Conservation (phyloP, 2,329 filamentous ascomycete species). For the Diaporthe aspalathi region DNA sequence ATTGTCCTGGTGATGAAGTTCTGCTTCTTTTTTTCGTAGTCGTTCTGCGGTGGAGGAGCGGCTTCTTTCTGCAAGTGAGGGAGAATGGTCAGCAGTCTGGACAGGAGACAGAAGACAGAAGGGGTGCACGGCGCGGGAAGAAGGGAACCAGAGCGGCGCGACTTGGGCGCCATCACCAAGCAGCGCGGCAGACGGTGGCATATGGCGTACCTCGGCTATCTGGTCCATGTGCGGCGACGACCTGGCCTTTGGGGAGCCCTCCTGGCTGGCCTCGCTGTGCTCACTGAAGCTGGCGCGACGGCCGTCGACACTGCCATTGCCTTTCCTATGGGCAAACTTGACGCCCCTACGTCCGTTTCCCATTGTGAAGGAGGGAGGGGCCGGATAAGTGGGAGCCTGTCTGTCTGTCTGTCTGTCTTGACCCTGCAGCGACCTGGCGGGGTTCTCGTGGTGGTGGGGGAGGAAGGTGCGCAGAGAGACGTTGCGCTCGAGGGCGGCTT, state of each 20-base stretch:
- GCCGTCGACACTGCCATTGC: slow-evolving; percentile 62
- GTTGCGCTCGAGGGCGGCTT: slow-evolving; percentile 19
- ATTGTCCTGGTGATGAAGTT: slow-evolving; percentile 97
- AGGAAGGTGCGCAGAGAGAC: background rate
- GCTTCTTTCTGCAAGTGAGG: slow-evolving; percentile 54
- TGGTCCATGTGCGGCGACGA: slow-evolving; percentile 48
- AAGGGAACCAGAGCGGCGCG: slow-evolving; percentile 24
- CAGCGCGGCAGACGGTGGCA: slow-evolving; percentile 1
- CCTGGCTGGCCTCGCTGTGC: slow-evolving; percentile 74
- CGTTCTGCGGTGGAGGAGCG: slow-evolving; percentile 60
- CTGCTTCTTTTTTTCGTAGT: slow-evolving; percentile 98
- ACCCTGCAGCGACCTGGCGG: background rate
- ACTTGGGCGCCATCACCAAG: background rate
- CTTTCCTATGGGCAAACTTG: slow-evolving; percentile 64
- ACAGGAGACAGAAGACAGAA: too few species aligned
- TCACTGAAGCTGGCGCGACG: slow-evolving; percentile 79
- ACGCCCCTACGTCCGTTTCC: slow-evolving; percentile 61
- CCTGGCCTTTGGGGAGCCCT: slow-evolving; percentile 55
- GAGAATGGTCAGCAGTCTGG: slow-evolving; percentile 40
- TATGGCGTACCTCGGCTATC: slow-evolving; percentile 52
- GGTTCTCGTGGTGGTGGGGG: too few species aligned
- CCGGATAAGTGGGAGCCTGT: background rate
- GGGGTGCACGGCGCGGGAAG: background rate
- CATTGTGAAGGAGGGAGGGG: slow-evolving; percentile 42
- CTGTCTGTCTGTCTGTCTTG: too few species aligned